These are phyloP conservation scores for Durio zibethinus DNA, from an alignment of 345 rosid species.

Conservation along the genomic window DNA sequence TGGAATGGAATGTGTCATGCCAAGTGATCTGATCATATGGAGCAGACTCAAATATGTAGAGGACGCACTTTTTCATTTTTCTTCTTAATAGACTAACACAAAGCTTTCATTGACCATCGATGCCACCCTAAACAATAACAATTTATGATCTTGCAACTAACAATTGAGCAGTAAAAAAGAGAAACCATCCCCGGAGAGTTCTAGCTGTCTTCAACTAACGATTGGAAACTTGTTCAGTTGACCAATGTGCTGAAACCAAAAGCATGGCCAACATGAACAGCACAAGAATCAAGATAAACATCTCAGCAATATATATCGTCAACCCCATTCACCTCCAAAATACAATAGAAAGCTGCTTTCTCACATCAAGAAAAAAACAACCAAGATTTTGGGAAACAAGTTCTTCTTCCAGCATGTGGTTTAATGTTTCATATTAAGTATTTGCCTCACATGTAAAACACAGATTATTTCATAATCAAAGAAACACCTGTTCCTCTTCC, in stretches of 20 bases:
- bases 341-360: background rate
- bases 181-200: background rate
- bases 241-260: background rate
- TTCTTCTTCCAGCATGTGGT: constrained; percentile 6
- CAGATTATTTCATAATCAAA: background rate
- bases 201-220: background rate
- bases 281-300: background rate
- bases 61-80: background rate
- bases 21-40: background rate
- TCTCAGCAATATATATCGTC: background rate
- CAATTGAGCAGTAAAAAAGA: background rate
- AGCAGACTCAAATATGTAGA: background rate
- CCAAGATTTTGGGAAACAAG: background rate
- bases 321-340: constrained; percentile 10
- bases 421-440: constrained; percentile 3
- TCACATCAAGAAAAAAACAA: background rate
- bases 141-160: background rate
- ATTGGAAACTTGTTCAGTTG: background rate
- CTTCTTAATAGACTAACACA: background rate
- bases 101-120: background rate
- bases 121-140: background rate
- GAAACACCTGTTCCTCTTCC: constrained; percentile 83
- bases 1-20: background rate
- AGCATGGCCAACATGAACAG: background rate
- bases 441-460: background rate